Base-by-base conservation (phyloP, 495 filamentous ascomycete species). In the Jackrogersella multiformis region DNA sequence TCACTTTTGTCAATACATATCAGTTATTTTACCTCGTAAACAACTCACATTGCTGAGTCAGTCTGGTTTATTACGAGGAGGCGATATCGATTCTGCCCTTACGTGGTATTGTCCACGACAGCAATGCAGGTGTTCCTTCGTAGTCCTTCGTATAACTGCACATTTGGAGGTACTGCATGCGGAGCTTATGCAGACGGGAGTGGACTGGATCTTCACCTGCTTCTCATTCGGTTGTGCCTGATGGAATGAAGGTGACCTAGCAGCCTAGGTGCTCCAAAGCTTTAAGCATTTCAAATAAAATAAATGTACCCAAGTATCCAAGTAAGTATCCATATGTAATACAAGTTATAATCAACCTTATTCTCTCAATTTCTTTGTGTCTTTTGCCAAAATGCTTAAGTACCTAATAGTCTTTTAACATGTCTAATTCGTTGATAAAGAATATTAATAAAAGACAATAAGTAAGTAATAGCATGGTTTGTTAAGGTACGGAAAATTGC, bases 81-180 rank as follows among this genome's bases (percentile, higher is more conserved):
- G 18, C 24, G 18, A 28, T 61, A 42, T 2, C 18, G 12, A 2
- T 52, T n/a, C 16, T 46, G 34, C 30, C 55, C 23, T 30, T 8
- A 66, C 55, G 38, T 46, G 59, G 54, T 23, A 64, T 16, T 59
- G 66, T 64, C 59, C 60, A 69, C 54, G 60, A 64, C 60, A 69
- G 46, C 59, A 69, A 24, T 35, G 59, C 58, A 59, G 41, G 32
- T 64, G 24, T 8, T 41, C 10, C 34, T 55, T 70, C 61, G 61
- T 58, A 15, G 20, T 48, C 15, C 41, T 60, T 70, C 66, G 61
- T 62, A 65, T 70, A 32, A 48, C 48, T 61, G 61, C 20, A 32
- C 15, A 30, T 44, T 66, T 53, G 24, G 56, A 56, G 44, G 57
- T 68, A 57, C 45, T 10, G 57, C 64, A 62, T 68, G 64, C 64